Percentiles rank a stretch among this genome's conserved stretches.
Conservation (phyloP, 164 flowering plant genomes). For the Dillenia turbinata region DNA sequence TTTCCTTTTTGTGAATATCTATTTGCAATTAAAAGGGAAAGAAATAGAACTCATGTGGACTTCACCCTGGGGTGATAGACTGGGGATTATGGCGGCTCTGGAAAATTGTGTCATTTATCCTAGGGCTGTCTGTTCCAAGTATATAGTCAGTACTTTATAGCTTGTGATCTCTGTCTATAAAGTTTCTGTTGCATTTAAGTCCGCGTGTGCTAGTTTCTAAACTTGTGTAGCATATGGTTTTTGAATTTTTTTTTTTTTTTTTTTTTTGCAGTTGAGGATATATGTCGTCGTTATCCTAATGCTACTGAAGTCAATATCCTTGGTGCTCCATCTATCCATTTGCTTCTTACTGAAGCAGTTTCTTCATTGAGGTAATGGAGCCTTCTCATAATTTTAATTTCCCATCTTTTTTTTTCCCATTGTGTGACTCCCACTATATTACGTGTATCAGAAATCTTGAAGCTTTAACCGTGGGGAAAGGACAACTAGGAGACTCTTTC, state of each 20-base stretch:
- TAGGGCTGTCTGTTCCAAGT: too few species aligned
- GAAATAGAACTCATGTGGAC: too few species aligned
- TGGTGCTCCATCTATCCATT: conserved; percentile 54
- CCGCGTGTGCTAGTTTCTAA: too few species aligned
- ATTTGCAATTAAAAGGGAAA: too few species aligned
- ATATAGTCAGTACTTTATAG: too few species aligned
- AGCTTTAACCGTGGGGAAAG: conserved; percentile 66
- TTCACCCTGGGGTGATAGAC: too few species aligned
- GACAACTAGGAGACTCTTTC: conserved; percentile 63
- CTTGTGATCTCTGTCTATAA: too few species aligned
- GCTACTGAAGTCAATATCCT: conserved; percentile 70
- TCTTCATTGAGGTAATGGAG: conserved; percentile 54
- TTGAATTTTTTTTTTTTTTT: neutral
- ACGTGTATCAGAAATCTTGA: conserved; percentile 62
- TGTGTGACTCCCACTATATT: conserved; percentile 7
- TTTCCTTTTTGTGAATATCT: too few species aligned
- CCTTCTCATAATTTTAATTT: conserved; percentile 1
- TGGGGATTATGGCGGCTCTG: too few species aligned
- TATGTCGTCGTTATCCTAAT: conserved; percentile 84
- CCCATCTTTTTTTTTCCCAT: neutral
- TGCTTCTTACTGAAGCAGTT: conserved; percentile 62
- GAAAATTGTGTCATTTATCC: too few species aligned
- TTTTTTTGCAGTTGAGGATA: conserved; percentile 67
- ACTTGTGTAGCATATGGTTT: neutral
- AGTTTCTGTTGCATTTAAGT: too few species aligned